Base-by-base conservation (phyloP, 208 protist genomes). In the Acanthamoeba lenticulata region DNA sequence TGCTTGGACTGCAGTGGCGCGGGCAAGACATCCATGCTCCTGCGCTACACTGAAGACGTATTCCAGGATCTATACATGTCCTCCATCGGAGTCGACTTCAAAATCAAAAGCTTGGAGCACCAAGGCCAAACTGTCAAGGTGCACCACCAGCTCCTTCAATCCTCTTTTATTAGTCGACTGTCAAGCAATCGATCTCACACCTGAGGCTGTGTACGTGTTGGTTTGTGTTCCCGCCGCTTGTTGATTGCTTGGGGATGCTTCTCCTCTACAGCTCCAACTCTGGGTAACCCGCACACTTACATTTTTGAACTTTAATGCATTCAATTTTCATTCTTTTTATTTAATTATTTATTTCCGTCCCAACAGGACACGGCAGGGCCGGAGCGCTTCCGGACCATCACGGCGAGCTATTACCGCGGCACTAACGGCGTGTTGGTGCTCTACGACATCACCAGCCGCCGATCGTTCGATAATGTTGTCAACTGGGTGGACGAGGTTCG, bases 361-460 rank as follows among this genome's bases (percentile, higher is more conserved):
- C n/a, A n/a, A 57, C 57, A 65, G 94, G 94, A 95, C 69, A 94
- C 89, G 29, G 94, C 74, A 4, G 90, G 90, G 4, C 67, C 40
- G 24, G 94, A 94, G 49, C 67, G 90, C 24, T 83, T 86, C 79
- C 65, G 74, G 7, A 2, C 88, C 17, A 94, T 95, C 34, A 94
- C 86, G 1, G 2, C 32, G 13, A 32, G 65, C 21, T 95, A 89
- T 45, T 95, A 95, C 62, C 85, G 79, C 24, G 74, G 88, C 42
- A 88, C 94, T 0, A 1, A 85, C 29, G 86, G 52, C 0, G 34
- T 90, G 6, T 1, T 92, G 6, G 4, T 95, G 24, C 2, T 77
- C 40, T 95, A 49, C 57, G 93, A 95, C 44, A 55, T 92, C 65
- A 92, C 93, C n/a, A 55, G 52, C 24, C 32, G 47, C 19, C 34